Percentiles rank a stretch among this genome's conserved stretches.
Conservation (phyloP, 495 filamentous ascomycete genomes). For the Penicillium steckii region DNA sequence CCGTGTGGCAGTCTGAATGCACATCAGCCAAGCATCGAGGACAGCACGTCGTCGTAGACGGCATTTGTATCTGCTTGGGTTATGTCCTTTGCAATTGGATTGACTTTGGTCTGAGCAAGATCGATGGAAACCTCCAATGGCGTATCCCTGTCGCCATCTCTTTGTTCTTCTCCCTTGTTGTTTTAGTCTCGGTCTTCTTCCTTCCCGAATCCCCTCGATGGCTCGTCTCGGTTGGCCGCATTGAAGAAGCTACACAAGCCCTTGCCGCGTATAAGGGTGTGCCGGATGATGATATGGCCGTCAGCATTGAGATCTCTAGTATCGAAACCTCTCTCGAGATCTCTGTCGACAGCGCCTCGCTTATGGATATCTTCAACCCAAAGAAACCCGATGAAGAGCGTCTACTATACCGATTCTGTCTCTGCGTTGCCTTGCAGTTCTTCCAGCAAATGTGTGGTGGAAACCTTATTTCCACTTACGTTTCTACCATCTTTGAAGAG, state of each 20-base stretch:
- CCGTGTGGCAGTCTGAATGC: constrained; percentile 49
- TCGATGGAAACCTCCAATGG: constrained; percentile 45
- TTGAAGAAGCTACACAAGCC: constrained; percentile 27
- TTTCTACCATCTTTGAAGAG: constrained; percentile 34
- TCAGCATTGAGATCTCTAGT: constrained; percentile 35
- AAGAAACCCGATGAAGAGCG: constrained; percentile 25
- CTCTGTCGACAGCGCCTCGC: constrained; percentile 17
- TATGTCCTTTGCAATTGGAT: constrained; percentile 66
- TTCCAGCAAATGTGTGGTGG: constrained; percentile 44
- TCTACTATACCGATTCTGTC: constrained; percentile 31
- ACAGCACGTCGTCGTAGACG: constrained; percentile 45
- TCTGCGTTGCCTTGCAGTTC: constrained; percentile 42
- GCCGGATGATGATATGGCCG: constrained; percentile 22
- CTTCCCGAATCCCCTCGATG: constrained; percentile 55
- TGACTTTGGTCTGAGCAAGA: constrained; percentile 52
- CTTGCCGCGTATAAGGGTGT: constrained; percentile 34
- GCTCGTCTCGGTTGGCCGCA: constrained; percentile 35
- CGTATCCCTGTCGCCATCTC: constrained; percentile 47
- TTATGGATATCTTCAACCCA: constrained; percentile 20
- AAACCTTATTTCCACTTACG: constrained; percentile 35
- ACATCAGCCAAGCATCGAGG: constrained; percentile 38
- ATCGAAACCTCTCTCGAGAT: constrained; percentile 40
- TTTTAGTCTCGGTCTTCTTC: constrained; percentile 41
- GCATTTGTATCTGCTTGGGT: constrained; percentile 56
- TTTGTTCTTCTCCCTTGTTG: constrained; percentile 45